These are phyloP conservation scores for Aurantiochytrium sp. DNA, from an alignment of 108 stramenopile genomes.

Conservation along the genomic window DNA sequence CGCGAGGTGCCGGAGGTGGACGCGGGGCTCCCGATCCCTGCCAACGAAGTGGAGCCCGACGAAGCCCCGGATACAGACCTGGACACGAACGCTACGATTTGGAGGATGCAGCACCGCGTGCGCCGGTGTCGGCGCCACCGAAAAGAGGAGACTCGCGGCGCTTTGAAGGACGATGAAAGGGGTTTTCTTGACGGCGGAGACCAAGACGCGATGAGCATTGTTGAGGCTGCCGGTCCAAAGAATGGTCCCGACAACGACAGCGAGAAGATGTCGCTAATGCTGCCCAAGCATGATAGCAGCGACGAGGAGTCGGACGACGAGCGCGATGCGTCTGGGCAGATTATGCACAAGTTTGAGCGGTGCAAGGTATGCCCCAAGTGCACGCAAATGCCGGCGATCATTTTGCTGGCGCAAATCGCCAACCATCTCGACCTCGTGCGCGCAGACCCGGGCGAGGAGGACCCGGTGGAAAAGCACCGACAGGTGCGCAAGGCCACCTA, in stretches of 20 bases:
- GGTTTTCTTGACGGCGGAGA: too few species aligned
- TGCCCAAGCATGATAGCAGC: conserved; percentile 18
- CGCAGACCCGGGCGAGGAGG: not conserved
- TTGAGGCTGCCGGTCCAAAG: too few species aligned
- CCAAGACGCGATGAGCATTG: too few species aligned
- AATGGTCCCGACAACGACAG: not conserved
- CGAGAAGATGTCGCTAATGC: not conserved
- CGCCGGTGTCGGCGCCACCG: not conserved
- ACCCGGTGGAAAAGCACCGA: not conserved
- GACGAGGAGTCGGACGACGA: not conserved
- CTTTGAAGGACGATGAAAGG: too few species aligned
- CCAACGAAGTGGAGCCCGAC: not conserved
- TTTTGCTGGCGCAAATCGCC: not conserved
- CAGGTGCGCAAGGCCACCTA: not conserved
- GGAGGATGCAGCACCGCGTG: not conserved
- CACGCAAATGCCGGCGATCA: not conserved
- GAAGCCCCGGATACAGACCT: not conserved
- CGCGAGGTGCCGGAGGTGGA: not conserved
- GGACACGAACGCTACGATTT: not conserved
- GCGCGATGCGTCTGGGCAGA: not conserved
- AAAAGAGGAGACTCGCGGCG: not conserved
- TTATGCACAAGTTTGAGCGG: not conserved
- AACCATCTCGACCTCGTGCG: not conserved
- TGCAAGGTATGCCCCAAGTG: conserved; percentile 4
- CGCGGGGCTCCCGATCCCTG: not conserved